Conservation (phyloP, 2,329 filamentous ascomycete species). For the Pseudogymnoascus sp. region DNA sequence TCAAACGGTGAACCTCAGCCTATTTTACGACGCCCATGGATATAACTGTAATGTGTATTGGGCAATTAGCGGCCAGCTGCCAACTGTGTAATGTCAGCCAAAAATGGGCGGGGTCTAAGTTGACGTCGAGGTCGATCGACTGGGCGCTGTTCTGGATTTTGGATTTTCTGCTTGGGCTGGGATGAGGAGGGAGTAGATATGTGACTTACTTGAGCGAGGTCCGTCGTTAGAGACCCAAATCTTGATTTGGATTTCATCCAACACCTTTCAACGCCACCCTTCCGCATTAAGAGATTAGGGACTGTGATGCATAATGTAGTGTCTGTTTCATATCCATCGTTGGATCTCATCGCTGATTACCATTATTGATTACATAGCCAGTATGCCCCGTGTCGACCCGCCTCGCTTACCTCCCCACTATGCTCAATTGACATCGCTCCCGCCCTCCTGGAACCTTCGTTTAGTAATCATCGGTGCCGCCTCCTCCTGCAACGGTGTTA, state of each 20-base stretch:
- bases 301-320: no score
- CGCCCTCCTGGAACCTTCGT: not conserved
- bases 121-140: not conserved
- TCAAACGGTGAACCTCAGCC: not conserved
- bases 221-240: no score
- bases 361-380: no score
- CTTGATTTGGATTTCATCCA: no score
- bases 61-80: not conserved
- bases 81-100: not conserved
- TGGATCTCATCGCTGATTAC: no score
- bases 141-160: not conserved
- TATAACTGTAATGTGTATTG: not conserved
- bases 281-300: no score
- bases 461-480: not conserved
- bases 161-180: not conserved
- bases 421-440: not conserved
- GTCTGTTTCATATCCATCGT: no score
- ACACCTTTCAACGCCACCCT: no score
- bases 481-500: not conserved
- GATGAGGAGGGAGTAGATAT: not conserved
- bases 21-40: not conserved
- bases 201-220: no score
- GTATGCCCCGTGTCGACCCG: no score
- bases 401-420: no score
- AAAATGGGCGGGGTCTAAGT: not conserved